Conservation (phyloP, 2,329 filamentous ascomycete species). For the Pseudogymnoascus sp. region DNA sequence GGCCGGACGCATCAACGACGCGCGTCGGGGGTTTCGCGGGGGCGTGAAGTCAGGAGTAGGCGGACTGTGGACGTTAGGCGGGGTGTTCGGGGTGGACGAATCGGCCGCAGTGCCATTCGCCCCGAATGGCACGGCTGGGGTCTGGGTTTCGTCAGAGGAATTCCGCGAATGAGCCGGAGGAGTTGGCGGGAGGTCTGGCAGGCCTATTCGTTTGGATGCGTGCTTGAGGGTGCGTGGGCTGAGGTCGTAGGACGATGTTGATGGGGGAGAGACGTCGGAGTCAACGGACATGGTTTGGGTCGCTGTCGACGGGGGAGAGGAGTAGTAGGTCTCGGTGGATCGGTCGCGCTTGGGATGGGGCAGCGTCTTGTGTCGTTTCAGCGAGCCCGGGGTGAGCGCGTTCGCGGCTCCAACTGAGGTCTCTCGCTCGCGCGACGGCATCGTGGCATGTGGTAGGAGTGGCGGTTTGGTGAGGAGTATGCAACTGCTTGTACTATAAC, state of each 20-base stretch:
- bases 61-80: slow-evolving; percentile 56
- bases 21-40: slow-evolving; percentile 42
- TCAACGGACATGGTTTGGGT: slow-evolving; percentile 20
- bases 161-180: slow-evolving; percentile 52
- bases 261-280: slow-evolving; percentile 18
- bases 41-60: slow-evolving; percentile 71
- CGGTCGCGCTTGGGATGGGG: slow-evolving; percentile 25
- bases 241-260: slow-evolving; percentile 22
- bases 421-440: slow-evolving; percentile 9
- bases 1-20: slow-evolving; percentile 38
- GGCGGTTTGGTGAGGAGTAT: not conserved
- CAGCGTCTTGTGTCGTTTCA: slow-evolving; percentile 27
- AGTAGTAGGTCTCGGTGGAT: slow-evolving; percentile 14
- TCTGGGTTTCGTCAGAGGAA: slow-evolving; percentile 43
- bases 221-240: slow-evolving; percentile 27
- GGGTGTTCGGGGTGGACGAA: slow-evolving; percentile 42
- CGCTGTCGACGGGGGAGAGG: slow-evolving; percentile 17
- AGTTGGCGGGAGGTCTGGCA: slow-evolving; percentile 49
- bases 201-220: slow-evolving; percentile 22
- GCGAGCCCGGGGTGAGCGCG: not conserved
- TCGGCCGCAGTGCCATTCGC: not conserved
- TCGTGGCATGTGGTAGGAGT: not conserved
- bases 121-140: not conserved
- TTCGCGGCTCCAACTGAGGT: not conserved
- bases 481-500: not conserved